Evolutionary conservation across 345 rosid species (phyloP), one percentile per base, ranked within the genome.

Genomic region (Litchi chinensis): DNA sequence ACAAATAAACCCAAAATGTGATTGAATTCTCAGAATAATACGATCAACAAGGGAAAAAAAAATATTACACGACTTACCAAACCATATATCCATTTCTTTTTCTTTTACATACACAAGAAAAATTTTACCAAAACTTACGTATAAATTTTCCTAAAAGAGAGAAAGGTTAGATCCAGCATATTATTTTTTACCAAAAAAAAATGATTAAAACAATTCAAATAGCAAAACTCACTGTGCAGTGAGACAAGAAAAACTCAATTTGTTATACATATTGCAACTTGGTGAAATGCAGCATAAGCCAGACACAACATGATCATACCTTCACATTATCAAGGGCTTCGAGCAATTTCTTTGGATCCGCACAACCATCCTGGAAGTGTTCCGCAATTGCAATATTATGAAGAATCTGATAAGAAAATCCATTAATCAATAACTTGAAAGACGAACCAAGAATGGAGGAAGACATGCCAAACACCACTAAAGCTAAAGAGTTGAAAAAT

Each of bases 311-410:
- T 70, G 0, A 71, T 18, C 73, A 68, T 87, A 97, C 99, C 98
- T 90, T 93, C 79, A 93, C 90, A 79, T 62, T 73, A 81, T 85
- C 87, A 63, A 97, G 98, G 22, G 80, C 90, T 81, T 89, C 88
- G 67, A 97, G 88, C 83, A 97, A 83, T 86, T 85, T 93, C 88
- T 83, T 89, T 26, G 95, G 89, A 78, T 91, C 90, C 68, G 95
- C 87, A 84, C 93, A 94, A 79, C 89, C 93, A 78, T 92, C 89
- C 63, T 85, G 87, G 79, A 90, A 89, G 83, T 82, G 93, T 77
- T 93, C 98, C 11, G 87, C 88, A 73, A 97, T 88, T 67, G 97
- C 95, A 85, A 93, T 94, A 77, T 97, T 94, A 85, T 97, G 99
- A 74, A 90, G 90, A 82, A 97, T 86, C 99, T 97, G 85, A 64